Conservation (phyloP, 306 rosid genomes). For the Begonia masoniana region DNA sequence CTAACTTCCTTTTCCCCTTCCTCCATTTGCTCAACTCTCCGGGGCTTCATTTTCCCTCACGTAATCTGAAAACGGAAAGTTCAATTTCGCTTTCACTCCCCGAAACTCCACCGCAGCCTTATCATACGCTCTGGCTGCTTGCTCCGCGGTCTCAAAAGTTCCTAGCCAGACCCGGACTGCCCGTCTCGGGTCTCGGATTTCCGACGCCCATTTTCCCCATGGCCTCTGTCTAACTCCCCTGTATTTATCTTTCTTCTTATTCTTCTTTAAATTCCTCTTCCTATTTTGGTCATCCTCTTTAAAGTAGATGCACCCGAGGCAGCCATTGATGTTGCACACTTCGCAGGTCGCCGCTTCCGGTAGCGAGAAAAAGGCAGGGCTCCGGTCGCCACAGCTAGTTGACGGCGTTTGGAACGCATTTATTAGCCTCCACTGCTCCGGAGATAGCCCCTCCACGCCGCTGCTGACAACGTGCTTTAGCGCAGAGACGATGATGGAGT, state of each 20-base stretch:
- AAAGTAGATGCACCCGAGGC: slow-evolving; percentile 33
- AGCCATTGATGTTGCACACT: slow-evolving; percentile 21
- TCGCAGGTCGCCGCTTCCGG: slow-evolving; percentile 14
- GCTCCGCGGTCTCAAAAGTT: slow-evolving; percentile 24
- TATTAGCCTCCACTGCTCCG: neutral
- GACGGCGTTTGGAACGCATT: slow-evolving; percentile 7
- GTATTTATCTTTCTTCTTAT: slow-evolving; percentile 6
- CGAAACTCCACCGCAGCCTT: slow-evolving; percentile 21
- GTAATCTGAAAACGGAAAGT: slow-evolving; percentile 9
- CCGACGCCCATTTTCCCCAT: slow-evolving; percentile 36
- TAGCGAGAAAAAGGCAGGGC: neutral
- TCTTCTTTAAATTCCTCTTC: neutral
- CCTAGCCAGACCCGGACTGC: slow-evolving; percentile 25
- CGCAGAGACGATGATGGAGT: slow-evolving; percentile 42
- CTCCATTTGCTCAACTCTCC: too few species aligned
- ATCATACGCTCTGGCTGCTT: slow-evolving; percentile 34
- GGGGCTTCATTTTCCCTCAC: too few species aligned
- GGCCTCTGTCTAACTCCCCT: slow-evolving; percentile 41
- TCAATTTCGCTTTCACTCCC: slow-evolving; percentile 18
- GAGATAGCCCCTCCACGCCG: neutral
- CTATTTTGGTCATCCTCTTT: neutral
- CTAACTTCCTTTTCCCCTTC: too few species aligned
- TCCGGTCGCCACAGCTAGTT: neutral
- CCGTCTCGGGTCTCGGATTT: slow-evolving; percentile 22
- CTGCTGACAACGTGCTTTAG: slow-evolving; percentile 31